Evolutionary conservation across 257 asterid genomes (phyloP), one percentile per base, ranked within the genome.

Genomic region (Anisodus tanguticus): DNA sequence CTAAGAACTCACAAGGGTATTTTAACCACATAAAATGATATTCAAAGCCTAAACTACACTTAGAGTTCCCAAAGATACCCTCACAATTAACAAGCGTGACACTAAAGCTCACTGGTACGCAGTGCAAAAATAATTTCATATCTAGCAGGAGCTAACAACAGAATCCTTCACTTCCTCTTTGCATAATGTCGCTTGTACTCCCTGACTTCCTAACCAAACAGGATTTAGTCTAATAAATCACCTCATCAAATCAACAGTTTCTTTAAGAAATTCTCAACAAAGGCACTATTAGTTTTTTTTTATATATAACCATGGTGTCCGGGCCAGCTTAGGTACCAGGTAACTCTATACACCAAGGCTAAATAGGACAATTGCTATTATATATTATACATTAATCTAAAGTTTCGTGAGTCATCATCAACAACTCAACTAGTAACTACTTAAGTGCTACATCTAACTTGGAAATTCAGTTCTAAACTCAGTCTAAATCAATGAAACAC

Each of bases 341-440:
- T 31, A 31, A 31, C 35, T 31, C 35, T 31, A 31, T 31, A 1
- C 35, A 31, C 2, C 35, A 31, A 31, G 35, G 2, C 35, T 31
- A 31, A 31, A 31, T 31, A 31, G 35, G 45, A 41, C 45, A 41
- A 41, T 41, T 41, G 45, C 45, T 5, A 55, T 55, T 55, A 55
- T 55, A 41, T 31, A 12, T 16, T 47, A 45, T 19, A 72, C 41
- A 72, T 19, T 72, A 2, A 37, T 37, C 76, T 37, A 37, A 68
- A 68, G 7, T 8, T 37, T 68, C 4, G 53, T 16, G 15, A 68
- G 77, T 39, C 26, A 37, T 39, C 26, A 37, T 15, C 53, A 68
- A 37, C 77, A 19, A 47, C 80, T 72, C 7, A 72, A 74, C 60
- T 17, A 74, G 60, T 43, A 19, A 74, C 80, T 74, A 74, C 41